A percentile compares a stretch with the other conserved stretches of the same genome.
Evolutionary conservation across 2,329 filamentous ascomycete genomes (phyloP).

Genomic region (Neocucurbitaria cava): DNA sequence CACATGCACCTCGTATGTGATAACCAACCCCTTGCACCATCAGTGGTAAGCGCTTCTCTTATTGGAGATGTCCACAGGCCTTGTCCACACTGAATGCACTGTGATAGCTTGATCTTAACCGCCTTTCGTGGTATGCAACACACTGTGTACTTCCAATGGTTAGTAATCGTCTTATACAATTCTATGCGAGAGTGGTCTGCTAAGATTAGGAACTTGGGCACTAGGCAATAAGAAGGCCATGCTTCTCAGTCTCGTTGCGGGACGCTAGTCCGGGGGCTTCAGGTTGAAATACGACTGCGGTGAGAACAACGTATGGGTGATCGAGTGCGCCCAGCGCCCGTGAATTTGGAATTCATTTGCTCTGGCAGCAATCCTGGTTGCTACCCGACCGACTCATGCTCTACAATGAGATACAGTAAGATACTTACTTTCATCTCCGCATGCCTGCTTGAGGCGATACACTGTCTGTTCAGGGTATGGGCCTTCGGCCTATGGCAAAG

Average conservation of each 20-base stretch:
- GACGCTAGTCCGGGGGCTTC: not conserved
- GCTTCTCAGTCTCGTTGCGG: not conserved
- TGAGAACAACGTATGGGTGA: not conserved
- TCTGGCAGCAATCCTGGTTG: not conserved
- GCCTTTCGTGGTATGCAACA: constrained; percentile 23
- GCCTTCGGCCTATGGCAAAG: constrained; percentile 9
- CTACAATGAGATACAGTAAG: not conserved
- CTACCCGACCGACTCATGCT: not conserved
- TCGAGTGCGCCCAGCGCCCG: not conserved
- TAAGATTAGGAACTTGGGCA: constrained; percentile 18
- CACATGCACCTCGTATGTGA: not conserved
- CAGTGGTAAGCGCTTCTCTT: constrained; percentile 18
- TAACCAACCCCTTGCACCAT: not conserved
- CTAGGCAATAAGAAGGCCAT: not conserved
- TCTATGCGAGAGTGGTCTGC: constrained; percentile 50
- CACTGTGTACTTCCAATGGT: constrained; percentile 32
- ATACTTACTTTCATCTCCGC: not conserved
- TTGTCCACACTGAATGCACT: constrained; percentile 36
- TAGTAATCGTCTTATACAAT: constrained; percentile 42
- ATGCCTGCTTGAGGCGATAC: not conserved
- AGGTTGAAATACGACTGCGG: not conserved
- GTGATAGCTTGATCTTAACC: constrained; percentile 39
- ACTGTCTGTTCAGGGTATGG: constrained; percentile 1
- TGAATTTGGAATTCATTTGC: not conserved
- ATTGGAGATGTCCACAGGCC: constrained; percentile 17